Base-by-base conservation (phyloP, 805 yeast species). In the Cyberlindnera japonica region DNA sequence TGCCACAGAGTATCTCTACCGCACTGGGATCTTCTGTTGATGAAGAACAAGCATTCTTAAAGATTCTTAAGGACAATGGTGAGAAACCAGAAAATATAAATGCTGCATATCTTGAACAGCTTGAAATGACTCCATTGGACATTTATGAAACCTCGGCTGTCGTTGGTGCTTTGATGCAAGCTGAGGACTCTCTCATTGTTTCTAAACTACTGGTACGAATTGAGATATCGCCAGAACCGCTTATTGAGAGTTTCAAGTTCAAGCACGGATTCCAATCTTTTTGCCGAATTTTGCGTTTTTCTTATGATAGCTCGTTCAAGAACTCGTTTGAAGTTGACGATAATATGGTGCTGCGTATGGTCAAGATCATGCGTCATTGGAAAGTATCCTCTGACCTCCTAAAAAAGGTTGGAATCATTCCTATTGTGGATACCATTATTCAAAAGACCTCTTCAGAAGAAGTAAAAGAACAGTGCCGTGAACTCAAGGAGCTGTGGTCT, bases 211-310 rank as follows among this genome's bases (percentile, higher is more conserved):
- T 91, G 30, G 79, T 77, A 50, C 74, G 98, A 48, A 72, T 85
- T 21, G 68, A 72, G 43, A 58, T 76, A 26, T 71, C 86, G 5
- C 79, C 74, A 31, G 65, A 67, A 2, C 59, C 62, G 5, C 66
- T 83, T 21, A 76, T 83, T 40, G 61, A 71, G 12, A 71, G 74
- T 23, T 77, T 90, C 31, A 77, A 87, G 53, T 74, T 81, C 45
- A 71, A 88, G 55, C 99, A 90, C 59, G 99, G 98, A 11, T 85
- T 88, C 62, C 81, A 81, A 55, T 80, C 93, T 15, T 68, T 90
- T 38, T 75, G 84, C 13, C 74, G 79, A 12, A 63, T 86, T 5
- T 56, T 89, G 38, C 69, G 71, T 45, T 66, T 44, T 32, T 43
- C 42, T 6, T 57, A 59, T 38, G 47, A 42, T 10, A 37, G 16